phyloP scores from a whole-genome alignment of 371 early-diverging fungal species.

The Mortierella sp. region DNA sequence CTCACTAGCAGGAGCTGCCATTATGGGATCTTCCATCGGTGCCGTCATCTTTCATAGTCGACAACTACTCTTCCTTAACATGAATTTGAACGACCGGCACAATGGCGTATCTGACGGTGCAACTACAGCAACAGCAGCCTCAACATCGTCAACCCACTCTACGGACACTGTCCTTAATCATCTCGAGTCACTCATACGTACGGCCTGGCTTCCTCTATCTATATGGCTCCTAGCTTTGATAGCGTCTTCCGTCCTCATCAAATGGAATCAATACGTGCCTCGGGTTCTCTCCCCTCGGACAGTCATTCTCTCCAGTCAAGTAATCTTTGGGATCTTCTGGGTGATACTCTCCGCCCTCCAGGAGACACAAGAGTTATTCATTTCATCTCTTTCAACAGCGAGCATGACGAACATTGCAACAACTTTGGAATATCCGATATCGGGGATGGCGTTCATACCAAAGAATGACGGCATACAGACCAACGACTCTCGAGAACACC shows the following conservation, averaged over 20 bases:
- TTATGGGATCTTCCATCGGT: conserved; percentile 45
- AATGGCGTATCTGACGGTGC: too few species aligned
- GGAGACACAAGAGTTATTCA: conserved; percentile 18
- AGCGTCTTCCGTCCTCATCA: conserved; percentile 4
- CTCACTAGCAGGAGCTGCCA: conserved; percentile 17
- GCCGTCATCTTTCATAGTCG: conserved; percentile 24
- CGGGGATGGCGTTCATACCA: too few species aligned
- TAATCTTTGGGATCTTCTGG: conserved; percentile 31
- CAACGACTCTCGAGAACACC: background rate
- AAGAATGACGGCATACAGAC: conserved; percentile 1
- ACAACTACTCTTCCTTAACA: conserved; percentile 9
- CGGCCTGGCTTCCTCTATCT: conserved; percentile 22
- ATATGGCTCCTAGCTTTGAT: conserved; percentile 22
- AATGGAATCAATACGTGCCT: background rate
- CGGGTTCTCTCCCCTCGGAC: conserved; percentile 5
- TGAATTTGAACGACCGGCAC: background rate
- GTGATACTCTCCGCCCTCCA: conserved; percentile 26
- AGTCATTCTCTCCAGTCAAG: conserved; percentile 28
- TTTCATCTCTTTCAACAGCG: background rate
- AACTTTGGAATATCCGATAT: too few species aligned
- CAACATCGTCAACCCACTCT: background rate
- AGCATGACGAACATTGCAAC: background rate
- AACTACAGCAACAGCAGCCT: background rate
- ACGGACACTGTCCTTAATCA: background rate
- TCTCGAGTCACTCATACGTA: background rate